A percentile compares a stretch with the other conserved stretches of the same genome.
These are phyloP conservation scores for Corymbia maculata DNA, from an alignment of 345 rosid genomes.

Conservation along the genomic window DNA sequence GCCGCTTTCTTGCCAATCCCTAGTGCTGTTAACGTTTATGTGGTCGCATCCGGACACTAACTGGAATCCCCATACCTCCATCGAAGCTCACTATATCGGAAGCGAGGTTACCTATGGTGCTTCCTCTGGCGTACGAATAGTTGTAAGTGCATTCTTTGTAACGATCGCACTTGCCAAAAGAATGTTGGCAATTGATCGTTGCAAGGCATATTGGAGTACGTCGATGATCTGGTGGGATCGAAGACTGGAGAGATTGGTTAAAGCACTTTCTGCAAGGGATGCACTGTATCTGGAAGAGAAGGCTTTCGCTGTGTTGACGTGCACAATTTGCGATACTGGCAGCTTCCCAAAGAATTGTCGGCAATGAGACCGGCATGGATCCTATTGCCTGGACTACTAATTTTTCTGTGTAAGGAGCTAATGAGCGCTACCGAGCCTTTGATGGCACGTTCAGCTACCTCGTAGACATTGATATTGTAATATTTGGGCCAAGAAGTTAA, in stretches of 20 bases:
- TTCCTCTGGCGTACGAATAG: neutral
- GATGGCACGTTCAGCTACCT: neutral
- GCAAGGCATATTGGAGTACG: neutral
- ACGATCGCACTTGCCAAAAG: neutral
- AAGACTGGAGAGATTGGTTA: neutral
- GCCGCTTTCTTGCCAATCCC: neutral
- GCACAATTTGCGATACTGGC: neutral
- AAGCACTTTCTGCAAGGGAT: neutral
- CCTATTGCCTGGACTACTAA: neutral
- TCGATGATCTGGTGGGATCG: neutral
- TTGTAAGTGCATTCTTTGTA: neutral
- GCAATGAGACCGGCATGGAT: neutral
- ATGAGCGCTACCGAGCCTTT: neutral
- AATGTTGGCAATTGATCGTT: neutral
- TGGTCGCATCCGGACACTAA: neutral
- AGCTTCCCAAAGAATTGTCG: neutral
- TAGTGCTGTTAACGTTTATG: neutral
- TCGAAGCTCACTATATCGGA: neutral
- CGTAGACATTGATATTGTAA: neutral
- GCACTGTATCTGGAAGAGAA: neutral
- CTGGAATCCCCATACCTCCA: neutral
- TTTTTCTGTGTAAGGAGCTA: neutral
- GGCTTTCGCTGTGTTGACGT: neutral
- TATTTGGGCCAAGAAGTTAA: too few relatives aligned
- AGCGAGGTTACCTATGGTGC: neutral